A percentile compares a stretch with the other conserved stretches of the same genome.
Conservation (phyloP, 108 stramenopile species). For the Cyclotella baltica region DNA sequence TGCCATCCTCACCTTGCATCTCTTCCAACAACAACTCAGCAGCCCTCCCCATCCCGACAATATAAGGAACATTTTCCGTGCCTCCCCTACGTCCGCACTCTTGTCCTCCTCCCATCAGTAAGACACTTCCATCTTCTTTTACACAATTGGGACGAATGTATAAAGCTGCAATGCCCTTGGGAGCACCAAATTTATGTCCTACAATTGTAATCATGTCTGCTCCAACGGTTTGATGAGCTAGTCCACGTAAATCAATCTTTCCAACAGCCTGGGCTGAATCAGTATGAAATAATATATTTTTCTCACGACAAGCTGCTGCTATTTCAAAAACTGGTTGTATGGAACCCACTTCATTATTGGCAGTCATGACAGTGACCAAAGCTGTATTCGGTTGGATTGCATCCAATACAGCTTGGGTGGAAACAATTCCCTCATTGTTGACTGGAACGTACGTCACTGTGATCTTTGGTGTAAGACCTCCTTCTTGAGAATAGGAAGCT, state of each 20-base stretch:
- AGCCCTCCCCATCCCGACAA: constrained; percentile 90
- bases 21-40: constrained; percentile 56
- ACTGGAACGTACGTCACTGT: constrained; percentile 88
- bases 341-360: constrained; percentile 96
- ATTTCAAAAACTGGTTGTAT: constrained; percentile 91
- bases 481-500: constrained; percentile 44
- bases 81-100: constrained; percentile 93
- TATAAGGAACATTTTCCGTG: constrained; percentile 95
- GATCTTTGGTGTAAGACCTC: constrained; percentile 43
- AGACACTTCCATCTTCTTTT: constrained; percentile 56
- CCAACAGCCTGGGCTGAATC: constrained; percentile 98
- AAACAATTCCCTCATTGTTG: constrained; percentile 79
- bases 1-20: not conserved
- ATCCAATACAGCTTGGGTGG: constrained; percentile 60
- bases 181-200: constrained; percentile 98
- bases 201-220: constrained; percentile 96
- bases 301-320: constrained; percentile 70
- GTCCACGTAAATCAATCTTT: constrained; percentile 78
- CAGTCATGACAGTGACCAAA: constrained; percentile 96
- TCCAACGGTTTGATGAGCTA: constrained; percentile 54
- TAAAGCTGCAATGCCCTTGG: constrained; percentile 95
- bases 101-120: constrained; percentile 81
- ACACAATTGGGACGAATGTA: constrained; percentile 79
- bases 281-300: constrained; percentile 89
- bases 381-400: constrained; percentile 78